These are phyloP conservation scores for Pseudogymnoascus sp. DNA, from an alignment of 2,329 filamentous ascomycete species.

Conservation along the genomic window DNA sequence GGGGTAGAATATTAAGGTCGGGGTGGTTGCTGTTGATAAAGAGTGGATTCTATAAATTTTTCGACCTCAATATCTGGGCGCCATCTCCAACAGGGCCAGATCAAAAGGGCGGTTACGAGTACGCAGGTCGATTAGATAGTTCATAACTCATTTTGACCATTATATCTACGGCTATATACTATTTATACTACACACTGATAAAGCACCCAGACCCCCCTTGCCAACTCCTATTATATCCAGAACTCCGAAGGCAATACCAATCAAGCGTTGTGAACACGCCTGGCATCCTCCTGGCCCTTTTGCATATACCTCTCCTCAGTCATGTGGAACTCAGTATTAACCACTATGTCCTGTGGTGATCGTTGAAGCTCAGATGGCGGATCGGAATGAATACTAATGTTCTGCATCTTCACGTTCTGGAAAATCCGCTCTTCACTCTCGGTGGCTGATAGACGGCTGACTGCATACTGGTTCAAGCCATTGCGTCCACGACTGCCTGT, in stretches of 20 bases:
- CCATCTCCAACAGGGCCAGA: too few relatives aligned
- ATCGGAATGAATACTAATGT: conserved; percentile 23
- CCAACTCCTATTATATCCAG: background rate
- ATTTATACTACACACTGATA: background rate
- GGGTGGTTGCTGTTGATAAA: too few relatives aligned
- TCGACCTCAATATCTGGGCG: too few relatives aligned
- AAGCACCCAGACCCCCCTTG: background rate
- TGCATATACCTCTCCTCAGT: conserved; percentile 10
- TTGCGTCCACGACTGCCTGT: conserved; percentile 24
- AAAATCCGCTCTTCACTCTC: conserved; percentile 39
- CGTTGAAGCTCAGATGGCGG: conserved; percentile 13
- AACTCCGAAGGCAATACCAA: background rate
- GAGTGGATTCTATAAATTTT: too few relatives aligned
- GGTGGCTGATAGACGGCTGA: conserved; percentile 31
- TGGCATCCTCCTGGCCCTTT: conserved; percentile 3
- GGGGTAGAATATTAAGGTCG: too few relatives aligned
- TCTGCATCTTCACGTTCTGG: conserved; percentile 34
- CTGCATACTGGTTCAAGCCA: conserved; percentile 30
- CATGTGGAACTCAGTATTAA: conserved; percentile 23
- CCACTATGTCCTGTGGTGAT: conserved; percentile 29
- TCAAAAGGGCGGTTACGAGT: too few relatives aligned
- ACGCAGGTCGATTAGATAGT: background rate
- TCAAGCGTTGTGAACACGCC: conserved; percentile 12
- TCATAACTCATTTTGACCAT: background rate
- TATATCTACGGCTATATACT: background rate